A percentile compares a stretch with the other conserved stretches of the same genome.
phyloP scores from a whole-genome alignment of 2,329 filamentous ascomycete species.

The Rhynchosporium agropyri region DNA sequence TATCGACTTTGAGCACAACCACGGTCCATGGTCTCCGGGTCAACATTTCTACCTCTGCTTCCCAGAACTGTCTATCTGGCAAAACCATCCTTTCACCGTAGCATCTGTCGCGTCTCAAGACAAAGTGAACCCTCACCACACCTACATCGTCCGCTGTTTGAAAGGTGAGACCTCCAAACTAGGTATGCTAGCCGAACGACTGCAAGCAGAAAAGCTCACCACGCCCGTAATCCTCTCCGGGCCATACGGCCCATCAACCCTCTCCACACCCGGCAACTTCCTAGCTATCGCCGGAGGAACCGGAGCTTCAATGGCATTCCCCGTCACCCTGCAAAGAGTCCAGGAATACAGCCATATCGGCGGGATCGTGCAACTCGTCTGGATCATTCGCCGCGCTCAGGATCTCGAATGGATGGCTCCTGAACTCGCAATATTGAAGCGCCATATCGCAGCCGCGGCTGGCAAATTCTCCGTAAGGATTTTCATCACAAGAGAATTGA shows the following conservation, averaged over 20 bases:
- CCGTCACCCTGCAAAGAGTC: constrained; percentile 50
- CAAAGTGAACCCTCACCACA: constrained; percentile 49
- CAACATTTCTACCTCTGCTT: constrained; percentile 81
- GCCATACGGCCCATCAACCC: constrained; percentile 55
- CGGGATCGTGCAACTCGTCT: constrained; percentile 59
- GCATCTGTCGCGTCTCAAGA: constrained; percentile 67
- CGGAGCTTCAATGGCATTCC: constrained; percentile 59
- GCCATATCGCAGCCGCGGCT: constrained; percentile 44
- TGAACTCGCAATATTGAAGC: constrained; percentile 55
- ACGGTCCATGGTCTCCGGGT: constrained; percentile 66
- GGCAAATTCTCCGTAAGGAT: constrained; percentile 55
- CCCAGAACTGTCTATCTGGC: constrained; percentile 70
- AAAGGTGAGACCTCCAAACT: constrained; percentile 55
- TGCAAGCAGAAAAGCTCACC: constrained; percentile 34
- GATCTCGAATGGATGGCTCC: constrained; percentile 61
- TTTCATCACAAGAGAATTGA: constrained; percentile 54
- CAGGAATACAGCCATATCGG: constrained; percentile 36
- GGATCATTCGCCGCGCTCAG: constrained; percentile 58
- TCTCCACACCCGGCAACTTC: constrained; percentile 48
- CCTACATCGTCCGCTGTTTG: constrained; percentile 61
- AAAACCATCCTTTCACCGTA: constrained; percentile 77
- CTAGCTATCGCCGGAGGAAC: constrained; percentile 60
- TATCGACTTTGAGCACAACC: constrained; percentile 67
- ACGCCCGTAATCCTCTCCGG: constrained; percentile 64
- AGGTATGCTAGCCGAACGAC: constrained; percentile 43